Evolutionary conservation across 2,329 filamentous ascomycete genomes (phyloP), one percentile per base, ranked within the genome.

Genomic region (Pseudocercospora cruenta): DNA sequence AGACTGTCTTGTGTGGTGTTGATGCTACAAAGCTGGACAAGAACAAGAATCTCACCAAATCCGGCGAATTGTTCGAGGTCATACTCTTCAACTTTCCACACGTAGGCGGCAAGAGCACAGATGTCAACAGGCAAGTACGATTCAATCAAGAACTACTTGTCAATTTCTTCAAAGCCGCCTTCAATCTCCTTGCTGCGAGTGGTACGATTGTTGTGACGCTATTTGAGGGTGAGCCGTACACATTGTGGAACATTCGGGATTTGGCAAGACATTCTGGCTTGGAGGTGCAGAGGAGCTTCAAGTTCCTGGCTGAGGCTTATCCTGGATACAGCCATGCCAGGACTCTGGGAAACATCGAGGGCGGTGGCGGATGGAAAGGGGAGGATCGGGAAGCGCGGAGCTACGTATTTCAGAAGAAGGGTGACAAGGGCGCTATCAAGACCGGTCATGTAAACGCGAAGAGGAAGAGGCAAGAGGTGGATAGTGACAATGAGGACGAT

Each of bases 31-130:
- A 86, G 71, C 84, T 90, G 75, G 82, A 82, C 28, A 64, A 67
- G 16, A 66, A 75, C 53, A 85, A 82, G 67, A 74, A 80, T 21
- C 73, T 85, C 47, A 82, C 80, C 55, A 80, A 78, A 24, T 26
- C 49, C 9, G 55, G 43, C 7, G 57, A 49, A 5, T 79, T 82
- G 3, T 94, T 91, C 84, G 89, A 96, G 78, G 86, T 88, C 64
- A 90, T 98, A 68, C 84, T 94, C 71, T 99, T 98, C 87, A 97
- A 97, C 83, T 99, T 99, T 79, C 95, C 95, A 39, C 95, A 99
- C 81, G 91, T 96, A 3, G 95, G 95, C 69, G 95, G 95, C 54
- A 90, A 96, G 74, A 91, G 88, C 70, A 98, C 91, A 72, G 94
- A 98, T 81, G 91, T 97, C 63, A 97, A 97, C 82, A 86, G 95